Evolutionary conservation across 2,329 filamentous ascomycete species (phyloP), one percentile per base, ranked within the genome.

Genomic region (Fusarium anthophilum): DNA sequence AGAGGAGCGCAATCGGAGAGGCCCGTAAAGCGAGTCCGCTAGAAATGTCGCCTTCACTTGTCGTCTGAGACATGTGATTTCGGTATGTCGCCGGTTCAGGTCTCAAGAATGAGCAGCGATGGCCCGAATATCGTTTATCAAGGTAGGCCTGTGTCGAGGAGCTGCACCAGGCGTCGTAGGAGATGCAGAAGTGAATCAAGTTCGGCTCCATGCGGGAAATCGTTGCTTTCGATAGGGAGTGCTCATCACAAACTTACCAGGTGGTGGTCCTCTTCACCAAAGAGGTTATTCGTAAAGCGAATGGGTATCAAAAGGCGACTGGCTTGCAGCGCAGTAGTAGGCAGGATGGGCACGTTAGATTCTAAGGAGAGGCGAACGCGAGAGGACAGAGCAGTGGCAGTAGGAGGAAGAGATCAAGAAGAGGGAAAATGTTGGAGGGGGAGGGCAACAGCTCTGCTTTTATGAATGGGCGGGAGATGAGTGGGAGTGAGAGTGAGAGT

Each of bases 251-350:
- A 30, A 80, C 79, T 79, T 79, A 80, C 79, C 79, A 76, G 70
- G 58, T 54, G 54, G 64, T 65, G 64, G 56, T 70, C 69, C 66
- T 73, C 72, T 69, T 66, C 47, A 69, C 64, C 61, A 60, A 41
- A 74, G 68, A 76, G 66, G 67, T 50, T 63, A 62, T 70, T 73
- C 64, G 70, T 68, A 48, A 69, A 72, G 55, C 58, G 63, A 60
- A 67, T 69, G 69, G 76, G 75, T 71, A 75, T 79, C 70, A 74
- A 76, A 74, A 72, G 64, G 68, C 69, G 69, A 76, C 77, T 80
- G 73, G 74, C 76, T 79, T 70, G 75, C 76, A 78, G 70, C 70
- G 73, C 76, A 78, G 68, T 73, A 69, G 63, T 43, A 48, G 24
- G 69, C 59, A 66, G 65, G 45, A 54, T 66, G 45, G 56, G 62